Percentiles rank a stretch among this genome's conserved stretches.
Conservation (phyloP, 176 grass and related monocot genomes). For the Triticum timopheevii region DNA sequence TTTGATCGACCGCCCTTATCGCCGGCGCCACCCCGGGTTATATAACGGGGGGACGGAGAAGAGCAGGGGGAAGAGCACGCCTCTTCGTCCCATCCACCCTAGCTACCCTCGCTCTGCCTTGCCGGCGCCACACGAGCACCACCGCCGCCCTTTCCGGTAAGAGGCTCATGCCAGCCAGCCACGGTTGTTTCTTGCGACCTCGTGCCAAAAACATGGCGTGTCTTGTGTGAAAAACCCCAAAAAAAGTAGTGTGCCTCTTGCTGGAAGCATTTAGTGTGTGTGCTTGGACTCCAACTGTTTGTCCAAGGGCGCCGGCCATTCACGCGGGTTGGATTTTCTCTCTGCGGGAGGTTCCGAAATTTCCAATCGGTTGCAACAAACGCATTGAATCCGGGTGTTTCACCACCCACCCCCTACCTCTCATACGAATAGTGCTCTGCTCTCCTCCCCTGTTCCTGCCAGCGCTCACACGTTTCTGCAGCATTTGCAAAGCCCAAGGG, state of each 20-base stretch:
- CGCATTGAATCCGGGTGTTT: slow-evolving; percentile 35
- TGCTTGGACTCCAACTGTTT: not conserved
- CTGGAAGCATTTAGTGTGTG: not conserved
- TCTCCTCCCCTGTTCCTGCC: not conserved
- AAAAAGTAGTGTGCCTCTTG: not conserved
- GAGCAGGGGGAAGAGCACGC: not conserved
- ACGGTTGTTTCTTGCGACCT: too few relatives aligned
- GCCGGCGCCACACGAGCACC: not conserved
- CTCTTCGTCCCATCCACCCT: slow-evolving; percentile 5
- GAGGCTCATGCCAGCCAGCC: too few relatives aligned
- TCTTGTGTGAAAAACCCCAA: not conserved
- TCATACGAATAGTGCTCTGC: not conserved
- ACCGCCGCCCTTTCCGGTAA: not conserved
- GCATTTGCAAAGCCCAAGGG: not conserved
- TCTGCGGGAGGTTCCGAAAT: slow-evolving; percentile 17
- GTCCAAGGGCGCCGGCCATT: slow-evolving; percentile 22
- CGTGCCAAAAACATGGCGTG: too few relatives aligned
- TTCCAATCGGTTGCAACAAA: slow-evolving; percentile 51
- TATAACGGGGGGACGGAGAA: slow-evolving; percentile 5
- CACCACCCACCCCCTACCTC: not conserved
- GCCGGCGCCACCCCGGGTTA: not conserved
- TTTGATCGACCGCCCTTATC: slow-evolving; percentile 10
- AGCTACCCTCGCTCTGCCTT: not conserved
- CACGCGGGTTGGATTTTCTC: slow-evolving; percentile 24
- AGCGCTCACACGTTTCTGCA: not conserved